A percentile compares a stretch with the other conserved stretches of the same genome.
Conservation (phyloP, 805 yeast species). For the Blastobotrys attinorum region DNA sequence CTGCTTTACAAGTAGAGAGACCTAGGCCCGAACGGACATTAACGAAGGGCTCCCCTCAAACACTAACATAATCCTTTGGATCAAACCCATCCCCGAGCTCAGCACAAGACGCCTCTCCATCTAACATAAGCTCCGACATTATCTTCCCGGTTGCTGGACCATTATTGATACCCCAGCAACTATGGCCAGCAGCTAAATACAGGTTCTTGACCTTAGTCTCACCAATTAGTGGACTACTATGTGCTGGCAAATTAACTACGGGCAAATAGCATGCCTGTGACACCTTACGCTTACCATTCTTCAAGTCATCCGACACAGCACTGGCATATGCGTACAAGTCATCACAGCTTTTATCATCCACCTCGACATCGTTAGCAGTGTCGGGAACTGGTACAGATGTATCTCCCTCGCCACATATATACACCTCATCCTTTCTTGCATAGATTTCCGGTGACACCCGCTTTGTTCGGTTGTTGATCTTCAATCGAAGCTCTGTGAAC, state of each 20-base stretch:
- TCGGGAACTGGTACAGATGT: slow-evolving; percentile 86
- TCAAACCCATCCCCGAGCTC: slow-evolving; percentile 61
- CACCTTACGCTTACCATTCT: slow-evolving; percentile 65
- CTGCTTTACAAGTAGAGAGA: too few species aligned
- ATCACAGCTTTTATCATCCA: slow-evolving; percentile 80
- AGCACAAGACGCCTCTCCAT: slow-evolving; percentile 47
- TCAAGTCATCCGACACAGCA: slow-evolving; percentile 58
- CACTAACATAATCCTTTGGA: slow-evolving; percentile 75
- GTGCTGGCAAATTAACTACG: slow-evolving; percentile 84
- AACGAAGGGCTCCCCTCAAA: background rate
- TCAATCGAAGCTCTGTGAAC: slow-evolving; percentile 81
- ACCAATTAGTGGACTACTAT: slow-evolving; percentile 90
- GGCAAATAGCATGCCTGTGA: slow-evolving; percentile 96
- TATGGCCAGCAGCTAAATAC: slow-evolving; percentile 83
- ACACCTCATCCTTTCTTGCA: slow-evolving; percentile 91
- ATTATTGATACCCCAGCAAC: slow-evolving; percentile 98
- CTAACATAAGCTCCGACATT: slow-evolving; percentile 77
- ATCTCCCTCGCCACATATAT: slow-evolving; percentile 96
- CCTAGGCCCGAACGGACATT: background rate
- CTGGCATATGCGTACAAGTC: slow-evolving; percentile 77
- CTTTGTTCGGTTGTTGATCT: slow-evolving; percentile 20
- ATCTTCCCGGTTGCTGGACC: slow-evolving; percentile 97
- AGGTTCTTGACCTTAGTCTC: slow-evolving; percentile 79
- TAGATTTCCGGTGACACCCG: slow-evolving; percentile 84
- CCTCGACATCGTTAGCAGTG: slow-evolving; percentile 88